Evolutionary conservation across 2,329 filamentous ascomycete genomes (phyloP), one percentile per base, ranked within the genome.

Genomic region (Penicillium glabrum): DNA sequence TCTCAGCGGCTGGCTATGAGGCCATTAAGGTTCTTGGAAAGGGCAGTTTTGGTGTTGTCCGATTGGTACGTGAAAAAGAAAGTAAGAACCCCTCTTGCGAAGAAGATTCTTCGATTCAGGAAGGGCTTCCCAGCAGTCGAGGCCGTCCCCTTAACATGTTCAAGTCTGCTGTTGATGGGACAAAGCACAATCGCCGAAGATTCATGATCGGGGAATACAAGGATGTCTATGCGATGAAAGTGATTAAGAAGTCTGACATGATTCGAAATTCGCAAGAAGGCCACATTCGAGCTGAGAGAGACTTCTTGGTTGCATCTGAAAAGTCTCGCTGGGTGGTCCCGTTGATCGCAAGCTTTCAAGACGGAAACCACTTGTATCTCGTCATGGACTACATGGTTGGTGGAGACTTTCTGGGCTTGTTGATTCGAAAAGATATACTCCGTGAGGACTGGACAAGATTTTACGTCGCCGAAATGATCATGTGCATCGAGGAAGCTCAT

Each of bases 351-450:
- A 95, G 91, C 68, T 98, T 98, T 63, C 91, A 98, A 72, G 95
- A 98, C 71, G 79, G 84, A 35, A 83, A 84, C 43, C 91, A 90
- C 65, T 81, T 99, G 6, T 98, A 98, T 67, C 84, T 99, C 6
- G 89, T 97, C 51, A 97, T 98, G 92, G 93, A 98, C 58, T 99
- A 96, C 70, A 97, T 97, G 91, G 89, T 96, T 2, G 95, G 93
- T 0, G 93, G 95, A 0, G 93, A 99, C 71, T 98, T 99, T 64
- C 81, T 99, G 0, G 90, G 90, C 1, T 76, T 97, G 0, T 78
- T 99, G 16, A 89, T 97, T 54, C 86, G 93, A 16, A 90, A 96
- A 69, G 92, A 95, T 59, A 85, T 90, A 2, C 80, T 99, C 2
- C 86, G 86, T 54, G 95, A 98, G 72, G 79, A 83, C 0, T 85